These are phyloP conservation scores for Aspergillus uvarum DNA, from an alignment of 2,329 filamentous ascomycete species.

Conservation along the genomic window DNA sequence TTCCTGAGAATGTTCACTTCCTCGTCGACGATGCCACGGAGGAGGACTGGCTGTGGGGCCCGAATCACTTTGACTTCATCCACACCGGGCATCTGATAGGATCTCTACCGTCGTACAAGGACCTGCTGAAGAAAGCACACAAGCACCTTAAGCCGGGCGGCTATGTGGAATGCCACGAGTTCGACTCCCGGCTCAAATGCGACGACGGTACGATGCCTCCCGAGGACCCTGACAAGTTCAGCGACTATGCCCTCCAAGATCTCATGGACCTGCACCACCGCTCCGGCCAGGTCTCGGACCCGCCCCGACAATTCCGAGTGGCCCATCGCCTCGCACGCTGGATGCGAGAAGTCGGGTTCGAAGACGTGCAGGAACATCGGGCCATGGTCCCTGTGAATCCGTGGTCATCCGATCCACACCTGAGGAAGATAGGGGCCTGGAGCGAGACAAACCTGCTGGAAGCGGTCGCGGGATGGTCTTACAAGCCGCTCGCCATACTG, in stretches of 20 bases:
- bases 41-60: conserved; percentile 58
- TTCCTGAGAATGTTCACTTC: conserved; percentile 73
- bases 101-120: conserved; percentile 56
- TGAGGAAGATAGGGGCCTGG: conserved; percentile 52
- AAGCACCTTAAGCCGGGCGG: conserved; percentile 58
- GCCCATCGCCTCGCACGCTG: conserved; percentile 54
- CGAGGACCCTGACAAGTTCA: conserved; percentile 40
- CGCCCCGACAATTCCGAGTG: conserved; percentile 51
- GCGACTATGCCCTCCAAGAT: conserved; percentile 44
- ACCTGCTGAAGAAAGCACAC: conserved; percentile 54
- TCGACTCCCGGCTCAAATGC: conserved; percentile 49
- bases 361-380: conserved; percentile 55
- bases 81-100: conserved; percentile 61
- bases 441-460: conserved; percentile 49
- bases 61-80: conserved; percentile 57
- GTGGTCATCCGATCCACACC: conserved; percentile 51
- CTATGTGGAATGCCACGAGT: conserved; percentile 48
- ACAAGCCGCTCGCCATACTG: conserved; percentile 44
- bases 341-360: conserved; percentile 59
- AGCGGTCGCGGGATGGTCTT: conserved; percentile 45
- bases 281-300: conserved; percentile 46
- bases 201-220: conserved; percentile 56
- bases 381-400: conserved; percentile 55
- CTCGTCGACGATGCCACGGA: conserved; percentile 68
- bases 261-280: conserved; percentile 48